Evolutionary conservation across 345 rosid genomes (phyloP).

Genomic region (Mercurialis annua): DNA sequence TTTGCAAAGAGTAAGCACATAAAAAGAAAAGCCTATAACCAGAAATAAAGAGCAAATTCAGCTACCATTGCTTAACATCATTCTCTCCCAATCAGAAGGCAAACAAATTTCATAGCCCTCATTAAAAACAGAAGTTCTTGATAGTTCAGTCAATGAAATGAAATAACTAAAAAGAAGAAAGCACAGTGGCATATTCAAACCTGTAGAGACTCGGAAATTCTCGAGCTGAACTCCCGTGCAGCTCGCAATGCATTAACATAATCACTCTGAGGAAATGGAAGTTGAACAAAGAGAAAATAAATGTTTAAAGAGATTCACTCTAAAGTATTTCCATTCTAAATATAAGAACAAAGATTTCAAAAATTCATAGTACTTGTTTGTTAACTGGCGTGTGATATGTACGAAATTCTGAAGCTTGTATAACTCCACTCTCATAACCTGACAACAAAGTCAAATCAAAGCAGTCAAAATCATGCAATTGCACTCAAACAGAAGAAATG

Average conservation of each 20-base stretch:
- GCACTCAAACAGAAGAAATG: not conserved
- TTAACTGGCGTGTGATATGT: conserved; percentile 32
- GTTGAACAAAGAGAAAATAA: conserved; percentile 10
- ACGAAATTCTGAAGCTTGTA: conserved; percentile 29
- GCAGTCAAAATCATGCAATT: conserved; percentile 5
- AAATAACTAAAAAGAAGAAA: conserved; percentile 1
- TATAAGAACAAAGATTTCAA: conserved; percentile 9
- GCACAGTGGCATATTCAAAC: conserved; percentile 15
- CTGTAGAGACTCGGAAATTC: conserved; percentile 25
- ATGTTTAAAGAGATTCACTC: not conserved
- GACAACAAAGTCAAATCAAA: conserved; percentile 1
- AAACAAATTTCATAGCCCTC: conserved; percentile 7
- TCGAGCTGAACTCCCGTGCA: conserved; percentile 26
- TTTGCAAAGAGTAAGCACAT: not conserved
- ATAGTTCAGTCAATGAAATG: not conserved
- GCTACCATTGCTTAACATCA: not conserved
- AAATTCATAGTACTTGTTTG: conserved; percentile 24
- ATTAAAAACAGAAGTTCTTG: not conserved
- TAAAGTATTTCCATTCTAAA: not conserved
- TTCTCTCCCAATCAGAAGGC: not conserved
- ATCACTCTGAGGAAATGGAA: conserved; percentile 22
- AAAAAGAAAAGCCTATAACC: not conserved
- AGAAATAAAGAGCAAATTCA: conserved; percentile 7
- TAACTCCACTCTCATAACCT: conserved; percentile 27
- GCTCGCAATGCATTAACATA: conserved; percentile 27